These are phyloP conservation scores for Cyclocybe aegerita DNA, from an alignment of 768 basidiomycete species.

Conservation along the genomic window DNA sequence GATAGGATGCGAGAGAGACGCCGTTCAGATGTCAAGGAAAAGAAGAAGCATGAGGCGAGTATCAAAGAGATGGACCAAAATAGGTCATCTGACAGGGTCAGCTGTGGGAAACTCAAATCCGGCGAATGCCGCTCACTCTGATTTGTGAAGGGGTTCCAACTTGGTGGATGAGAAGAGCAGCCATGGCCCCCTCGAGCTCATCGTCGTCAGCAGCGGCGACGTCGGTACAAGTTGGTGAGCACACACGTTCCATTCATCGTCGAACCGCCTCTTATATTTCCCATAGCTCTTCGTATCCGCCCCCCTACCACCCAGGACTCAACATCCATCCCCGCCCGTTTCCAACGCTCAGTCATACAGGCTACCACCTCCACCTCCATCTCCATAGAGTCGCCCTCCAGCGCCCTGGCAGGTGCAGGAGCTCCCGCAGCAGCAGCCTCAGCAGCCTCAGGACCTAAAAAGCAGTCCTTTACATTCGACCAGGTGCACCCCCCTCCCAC, in stretches of 20 bases:
- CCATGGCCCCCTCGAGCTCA: conserved; percentile 77
- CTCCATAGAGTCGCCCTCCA: conserved; percentile 72
- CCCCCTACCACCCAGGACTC: conserved; percentile 85
- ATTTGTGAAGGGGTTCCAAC: conserved; percentile 26
- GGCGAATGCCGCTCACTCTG: conserved; percentile 35
- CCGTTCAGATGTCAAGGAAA: conserved; percentile 4
- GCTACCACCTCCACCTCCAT: conserved; percentile 73
- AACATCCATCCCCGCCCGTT: conserved; percentile 86
- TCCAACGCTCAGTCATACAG: conserved; percentile 88
- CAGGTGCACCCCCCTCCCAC: conserved; percentile 87
- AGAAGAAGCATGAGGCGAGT: not conserved
- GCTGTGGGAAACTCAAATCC: conserved; percentile 26
- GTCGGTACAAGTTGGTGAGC: conserved; percentile 93
- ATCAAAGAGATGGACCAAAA: not conserved
- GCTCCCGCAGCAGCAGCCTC: conserved; percentile 47
- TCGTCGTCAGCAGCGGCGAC: conserved; percentile 66
- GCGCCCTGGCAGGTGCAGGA: conserved; percentile 48
- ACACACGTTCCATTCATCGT: not conserved
- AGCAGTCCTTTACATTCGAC: conserved; percentile 89
- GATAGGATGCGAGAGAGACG: conserved; percentile 6
- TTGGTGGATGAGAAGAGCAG: conserved; percentile 35
- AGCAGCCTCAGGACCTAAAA: conserved; percentile 58
- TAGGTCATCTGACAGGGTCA: conserved; percentile 22
- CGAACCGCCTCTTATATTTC: conserved; percentile 17
- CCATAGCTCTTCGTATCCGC: conserved; percentile 81